A percentile compares a stretch with the other conserved stretches of the same genome.
Conservation (phyloP, 257 asterid genomes). For the Jacaranda mimosifolia region DNA sequence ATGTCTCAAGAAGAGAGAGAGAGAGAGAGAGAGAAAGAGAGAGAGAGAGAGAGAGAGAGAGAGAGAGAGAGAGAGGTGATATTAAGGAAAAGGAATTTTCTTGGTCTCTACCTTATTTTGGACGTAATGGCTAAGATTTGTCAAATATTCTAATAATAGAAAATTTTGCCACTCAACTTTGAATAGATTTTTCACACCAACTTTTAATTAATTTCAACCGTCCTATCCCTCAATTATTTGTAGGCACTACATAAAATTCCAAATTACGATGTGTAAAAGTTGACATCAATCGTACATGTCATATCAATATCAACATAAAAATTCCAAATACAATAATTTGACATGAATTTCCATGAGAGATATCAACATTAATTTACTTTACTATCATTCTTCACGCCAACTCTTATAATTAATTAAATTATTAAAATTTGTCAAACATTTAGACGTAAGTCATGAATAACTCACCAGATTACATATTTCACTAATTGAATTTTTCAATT, state of each 20-base stretch:
- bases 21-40: too few species aligned
- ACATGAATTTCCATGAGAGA: neutral
- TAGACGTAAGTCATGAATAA: neutral
- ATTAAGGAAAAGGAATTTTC: neutral
- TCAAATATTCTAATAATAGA: neutral
- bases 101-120: constrained; percentile 8
- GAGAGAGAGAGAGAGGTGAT: too few species aligned
- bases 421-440: neutral
- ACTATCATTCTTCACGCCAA: too few species aligned
- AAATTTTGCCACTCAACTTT: constrained; percentile 28
- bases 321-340: neutral
- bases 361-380: too few species aligned
- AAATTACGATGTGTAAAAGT: neutral
- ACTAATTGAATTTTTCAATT: neutral
- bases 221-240: too few species aligned
- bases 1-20: too few species aligned
- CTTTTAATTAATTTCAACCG: too few species aligned
- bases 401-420: neutral
- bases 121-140: constrained; percentile 30
- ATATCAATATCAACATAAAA: neutral
- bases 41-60: too few species aligned
- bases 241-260: neutral
- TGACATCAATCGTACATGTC: constrained; percentile 1
- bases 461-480: neutral
- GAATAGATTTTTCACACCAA: neutral